Percentiles rank a stretch among this genome's conserved stretches.
Evolutionary conservation across 495 filamentous ascomycete genomes (phyloP).

Genomic region (Aspergillus sclerotioniger): DNA sequence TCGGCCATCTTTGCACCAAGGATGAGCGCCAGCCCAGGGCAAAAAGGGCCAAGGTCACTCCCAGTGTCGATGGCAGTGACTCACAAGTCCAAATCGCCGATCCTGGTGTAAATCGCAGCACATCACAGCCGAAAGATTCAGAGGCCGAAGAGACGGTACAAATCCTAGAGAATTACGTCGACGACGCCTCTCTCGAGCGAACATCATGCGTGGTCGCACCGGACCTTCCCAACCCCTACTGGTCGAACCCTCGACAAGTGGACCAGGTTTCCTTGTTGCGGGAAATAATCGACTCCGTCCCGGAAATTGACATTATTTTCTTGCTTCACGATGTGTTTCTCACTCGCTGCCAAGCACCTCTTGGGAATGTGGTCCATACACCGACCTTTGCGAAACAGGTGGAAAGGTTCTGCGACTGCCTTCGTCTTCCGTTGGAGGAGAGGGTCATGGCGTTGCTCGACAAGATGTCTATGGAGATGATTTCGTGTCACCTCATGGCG

Average conservation of each 20-base stretch:
- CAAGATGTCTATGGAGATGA: background rate
- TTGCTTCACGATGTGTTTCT: slow-evolving; percentile 25
- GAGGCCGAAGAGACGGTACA: background rate
- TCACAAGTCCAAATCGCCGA: too few species aligned
- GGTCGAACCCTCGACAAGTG: background rate
- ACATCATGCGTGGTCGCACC: background rate
- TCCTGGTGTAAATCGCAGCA: background rate
- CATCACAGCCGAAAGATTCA: background rate
- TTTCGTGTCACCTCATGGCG: background rate
- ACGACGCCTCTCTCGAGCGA: background rate
- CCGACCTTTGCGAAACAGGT: slow-evolving; percentile 23
- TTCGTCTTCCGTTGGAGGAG: background rate
- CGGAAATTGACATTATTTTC: slow-evolving; percentile 16
- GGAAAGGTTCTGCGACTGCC: background rate
- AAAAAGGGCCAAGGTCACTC: slow-evolving; percentile 10
- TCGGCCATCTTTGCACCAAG: slow-evolving; percentile 25
- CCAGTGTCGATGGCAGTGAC: background rate
- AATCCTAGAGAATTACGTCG: background rate
- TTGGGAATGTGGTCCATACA: slow-evolving; percentile 27
- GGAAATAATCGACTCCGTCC: slow-evolving; percentile 23
- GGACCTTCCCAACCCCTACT: background rate
- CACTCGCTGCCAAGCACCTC: slow-evolving; percentile 29
- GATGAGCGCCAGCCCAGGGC: slow-evolving; percentile 26
- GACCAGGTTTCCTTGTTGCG: slow-evolving; percentile 15
- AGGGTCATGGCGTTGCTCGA: background rate